Evolutionary conservation across 192 early-diverging fungal species (phyloP), one percentile per base, ranked within the genome.

Genomic region (Gorgonomyces haynaldii): DNA sequence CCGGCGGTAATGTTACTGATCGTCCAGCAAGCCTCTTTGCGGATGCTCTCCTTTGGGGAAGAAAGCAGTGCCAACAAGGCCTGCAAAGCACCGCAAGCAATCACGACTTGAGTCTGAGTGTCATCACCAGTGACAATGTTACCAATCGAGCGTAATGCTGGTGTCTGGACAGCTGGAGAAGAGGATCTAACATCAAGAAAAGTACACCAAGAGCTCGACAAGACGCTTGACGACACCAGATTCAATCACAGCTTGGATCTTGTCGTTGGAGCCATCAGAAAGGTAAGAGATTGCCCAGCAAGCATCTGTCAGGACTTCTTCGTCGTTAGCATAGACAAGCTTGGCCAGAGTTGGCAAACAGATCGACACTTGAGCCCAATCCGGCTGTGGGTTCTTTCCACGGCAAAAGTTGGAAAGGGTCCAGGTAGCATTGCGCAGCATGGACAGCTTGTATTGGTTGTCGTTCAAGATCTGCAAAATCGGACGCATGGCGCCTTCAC

Each of bases 281-380:
- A 98, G 80, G 56, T 98, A 98, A n/a, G 95, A 96, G 51, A 98
- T 86, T 16, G 95, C 95, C 95, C 95, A 98, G 77, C 93, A 96
- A n/a, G 95, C 86, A 61, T 96, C 95, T 12, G 90, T 94, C 58
- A 96, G 69, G 19, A 98, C 79, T 57, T 98, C 95, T 37, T 92
- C 90, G 62, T 98, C 96, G 16, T 70, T 75, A 12, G 86, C 79
- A 64, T 89, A 78, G 41, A 98, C 79, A 26, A 98, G 72, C 58
- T 89, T 89, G 38, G 91, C 83, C 22, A 98, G 81, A 17, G 88
- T 79, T 3, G 85, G 81, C 35, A 98, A 72, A 35, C 88, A 86
- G 12, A 86, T 86, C 17, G 73, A 56, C 61, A 98, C 82, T 62
- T 56, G 61, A 0, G 54, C 52, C 96, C 93, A 96, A 17, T 83